phyloP scores from a whole-genome alignment of 192 early-diverging fungal species.

The Backusella psychrophila region DNA sequence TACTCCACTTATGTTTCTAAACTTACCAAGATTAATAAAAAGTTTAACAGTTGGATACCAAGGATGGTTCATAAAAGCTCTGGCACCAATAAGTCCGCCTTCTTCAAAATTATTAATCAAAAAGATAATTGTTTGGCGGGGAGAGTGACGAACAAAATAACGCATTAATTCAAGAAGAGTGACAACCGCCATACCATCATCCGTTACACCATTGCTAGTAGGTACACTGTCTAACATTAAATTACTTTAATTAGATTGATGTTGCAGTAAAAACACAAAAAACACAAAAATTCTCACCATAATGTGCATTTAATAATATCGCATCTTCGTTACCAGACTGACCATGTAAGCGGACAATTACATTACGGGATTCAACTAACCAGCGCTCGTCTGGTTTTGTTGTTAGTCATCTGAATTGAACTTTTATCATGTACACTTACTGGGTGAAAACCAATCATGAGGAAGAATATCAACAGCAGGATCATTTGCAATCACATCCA shows the following conservation, averaged over 20 bases:
- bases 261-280: not conserved
- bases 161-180: conserved; percentile 61
- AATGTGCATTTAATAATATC: conserved; percentile 65
- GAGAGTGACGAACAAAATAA: conserved; percentile 53
- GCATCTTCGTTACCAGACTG: conserved; percentile 41
- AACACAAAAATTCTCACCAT: conserved; percentile 35
- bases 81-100: conserved; percentile 60
- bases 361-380: conserved; percentile 47
- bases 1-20: not conserved
- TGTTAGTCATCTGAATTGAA: not conserved
- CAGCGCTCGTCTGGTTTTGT: conserved; percentile 19
- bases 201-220: conserved; percentile 67
- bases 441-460: conserved; percentile 1
- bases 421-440: not conserved
- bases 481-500: conserved; percentile 26
- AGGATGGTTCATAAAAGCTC: conserved; percentile 59
- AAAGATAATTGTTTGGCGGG: conserved; percentile 61
- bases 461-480: not conserved
- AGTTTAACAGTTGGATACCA: conserved; percentile 61
- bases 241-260: not conserved
- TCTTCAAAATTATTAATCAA: conserved; percentile 77
- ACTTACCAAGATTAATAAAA: conserved; percentile 62
- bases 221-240: conserved; percentile 58
- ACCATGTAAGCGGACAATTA: conserved; percentile 64
- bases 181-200: conserved; percentile 65